Evolutionary conservation across 768 basidiomycete genomes (phyloP), one percentile per base, ranked within the genome.

Genomic region (Termitomyces sp.): DNA sequence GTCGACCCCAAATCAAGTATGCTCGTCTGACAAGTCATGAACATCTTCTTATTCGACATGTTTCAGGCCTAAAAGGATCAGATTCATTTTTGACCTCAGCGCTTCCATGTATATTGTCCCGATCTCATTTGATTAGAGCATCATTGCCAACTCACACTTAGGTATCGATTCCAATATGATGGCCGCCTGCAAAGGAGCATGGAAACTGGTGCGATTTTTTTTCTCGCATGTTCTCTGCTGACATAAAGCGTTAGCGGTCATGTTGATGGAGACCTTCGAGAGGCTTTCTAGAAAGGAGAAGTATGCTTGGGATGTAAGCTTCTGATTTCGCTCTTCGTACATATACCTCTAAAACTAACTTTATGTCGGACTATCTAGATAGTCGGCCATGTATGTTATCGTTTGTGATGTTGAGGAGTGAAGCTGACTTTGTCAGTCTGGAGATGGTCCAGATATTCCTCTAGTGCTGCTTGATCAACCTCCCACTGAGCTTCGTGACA

Each of bases 151-250:
- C n/a, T 23, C 16, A 36, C 4, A 48, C 50, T 52, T 29, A 84
- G 82, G 81, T 86, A 86, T 64, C 84, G 85, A 5, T 88, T 88
- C 72, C 86, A 88, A 56, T 84, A 86, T 52, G 86, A 88, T 63
- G 84, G 84, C 5, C 81, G 86, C 2, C 62, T 88, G 59, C 75
- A 81, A 58, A 68, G 84, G 54, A 84, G 81, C 63, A 71, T 83
- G 70, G 85, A 88, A 65, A 85, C 85, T 50, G 85, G 85, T 84
- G 58, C 27, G 65, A 52, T 16, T 5, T 36, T 48, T 10, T n/a
- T n/a, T n/a, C 5, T 15, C 15, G 10, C 10, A 20, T 7, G 31
- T n/a, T 15, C 39, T 32, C 43, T 39, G 27, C 41, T 46, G 16
- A 52, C 29, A 10, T 36, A 15, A 33, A 47, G n/a, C 29, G 22